Base-by-base conservation (phyloP, 345 rosid species). In the Kandelia obovata region DNA sequence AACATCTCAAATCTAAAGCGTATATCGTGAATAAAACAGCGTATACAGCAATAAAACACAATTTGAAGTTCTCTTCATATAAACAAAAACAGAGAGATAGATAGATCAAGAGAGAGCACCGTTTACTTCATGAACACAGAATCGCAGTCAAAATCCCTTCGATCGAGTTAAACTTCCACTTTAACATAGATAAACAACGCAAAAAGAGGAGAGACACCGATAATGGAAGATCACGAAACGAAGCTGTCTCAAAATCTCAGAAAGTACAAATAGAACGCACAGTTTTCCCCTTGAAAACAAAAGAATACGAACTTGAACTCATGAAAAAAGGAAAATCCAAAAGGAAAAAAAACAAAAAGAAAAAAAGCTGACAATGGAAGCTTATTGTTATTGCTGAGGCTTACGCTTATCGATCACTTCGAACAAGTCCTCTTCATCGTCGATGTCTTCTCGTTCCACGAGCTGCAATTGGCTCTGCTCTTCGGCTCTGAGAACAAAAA, bases 371-470 rank as follows among this genome's bases (percentile, higher is more conserved):
- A 35, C 16, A 53, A 39, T 8, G 57, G 43, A 52, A 15, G 60
- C 30, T 51, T 31, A 62, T 66, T 53, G 62, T 55, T 17, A 20
- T 73, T 49, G 43, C 20, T 15, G 69, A 28, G 67, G 62, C 78
- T 80, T 72, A 81, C 92, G 67, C 77, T 88, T 91, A 77, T 91
- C 92, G 47, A 91, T 88, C 52, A 85, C 88, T 83, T 88, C 97
- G 68, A 88, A 87, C 65, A 91, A 55, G 52, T 88, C 91, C 7
- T 87, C 95, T 70, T 88, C 94, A 53, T 83, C 95, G 31, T 84
- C 89, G 7, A 85, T 66, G 5, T 87, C 87, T 69, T 85, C 90
- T 52, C 92, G 89, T 66, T 85, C 89, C 58, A 88, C 84, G 61
- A 91, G 86, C 88, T 88, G 90, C 67, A 85, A 65, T 82, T 88